phyloP scores from a whole-genome alignment of 192 early-diverging fungal species.

The Linnemannia elongata region DNA sequence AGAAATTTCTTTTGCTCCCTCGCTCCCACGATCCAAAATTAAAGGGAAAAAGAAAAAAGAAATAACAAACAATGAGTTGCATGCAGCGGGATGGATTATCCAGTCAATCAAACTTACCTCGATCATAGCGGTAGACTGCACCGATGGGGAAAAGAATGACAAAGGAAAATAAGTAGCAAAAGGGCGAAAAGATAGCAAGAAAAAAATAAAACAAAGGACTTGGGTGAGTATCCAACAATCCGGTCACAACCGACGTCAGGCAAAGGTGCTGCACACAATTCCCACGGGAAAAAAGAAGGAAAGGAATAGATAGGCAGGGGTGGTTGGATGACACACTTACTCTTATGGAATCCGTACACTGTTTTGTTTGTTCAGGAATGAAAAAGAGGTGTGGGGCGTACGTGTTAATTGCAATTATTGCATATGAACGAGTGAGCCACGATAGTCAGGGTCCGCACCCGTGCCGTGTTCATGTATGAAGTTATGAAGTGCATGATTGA shows the following conservation, averaged over 20 bases:
- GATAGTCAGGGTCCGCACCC: background rate
- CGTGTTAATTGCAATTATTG: background rate
- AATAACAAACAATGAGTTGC: background rate
- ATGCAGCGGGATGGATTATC: constrained; percentile 3
- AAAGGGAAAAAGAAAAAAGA: background rate
- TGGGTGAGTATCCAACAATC: background rate
- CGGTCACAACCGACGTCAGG: background rate
- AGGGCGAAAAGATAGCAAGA: background rate
- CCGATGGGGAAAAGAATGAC: background rate
- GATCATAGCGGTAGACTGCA: constrained; percentile 39
- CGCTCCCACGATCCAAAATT: background rate
- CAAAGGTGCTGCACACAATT: background rate
- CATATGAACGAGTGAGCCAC: background rate
- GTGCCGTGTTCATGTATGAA: background rate
- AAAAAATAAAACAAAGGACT: background rate
- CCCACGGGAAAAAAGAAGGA: background rate
- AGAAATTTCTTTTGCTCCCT: background rate
- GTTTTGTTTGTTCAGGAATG: background rate
- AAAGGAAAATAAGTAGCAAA: background rate
- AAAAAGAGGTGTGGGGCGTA: background rate
- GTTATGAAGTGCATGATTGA: background rate
- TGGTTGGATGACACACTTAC: constrained; percentile 43
- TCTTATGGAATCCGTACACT: constrained; percentile 88
- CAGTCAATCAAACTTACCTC: constrained; percentile 35
- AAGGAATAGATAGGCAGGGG: background rate